phyloP scores from a whole-genome alignment of 2,329 filamentous ascomycete genomes.

The Lachnellula subtilissima region DNA sequence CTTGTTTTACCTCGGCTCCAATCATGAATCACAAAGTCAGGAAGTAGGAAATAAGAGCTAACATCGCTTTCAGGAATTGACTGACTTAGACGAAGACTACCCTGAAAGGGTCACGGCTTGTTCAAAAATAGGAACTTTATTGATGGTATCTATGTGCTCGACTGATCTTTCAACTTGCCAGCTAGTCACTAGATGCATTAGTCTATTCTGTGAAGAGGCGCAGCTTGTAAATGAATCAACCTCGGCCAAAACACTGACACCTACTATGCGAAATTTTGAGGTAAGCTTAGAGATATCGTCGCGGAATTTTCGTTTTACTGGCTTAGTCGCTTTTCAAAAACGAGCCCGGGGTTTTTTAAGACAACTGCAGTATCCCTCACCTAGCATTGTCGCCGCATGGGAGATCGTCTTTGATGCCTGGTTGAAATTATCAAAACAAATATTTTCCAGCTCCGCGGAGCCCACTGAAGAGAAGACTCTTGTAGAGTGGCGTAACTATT shows the following conservation, averaged over 20 bases:
- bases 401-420: slow-evolving; percentile 61
- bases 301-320: slow-evolving; percentile 60
- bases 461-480: slow-evolving; percentile 51
- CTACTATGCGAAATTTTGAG: slow-evolving; percentile 55
- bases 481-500: slow-evolving; percentile 64
- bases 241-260: slow-evolving; percentile 45
- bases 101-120: slow-evolving; percentile 49
- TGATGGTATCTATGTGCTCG: slow-evolving; percentile 61
- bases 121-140: slow-evolving; percentile 55
- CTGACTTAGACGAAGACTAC: slow-evolving; percentile 49
- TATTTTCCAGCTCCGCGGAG: slow-evolving; percentile 49
- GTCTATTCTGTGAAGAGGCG: slow-evolving; percentile 58
- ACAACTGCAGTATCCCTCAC: slow-evolving; percentile 56
- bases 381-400: slow-evolving; percentile 65
- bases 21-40: background rate
- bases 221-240: slow-evolving; percentile 47
- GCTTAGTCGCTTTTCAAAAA: slow-evolving; percentile 66
- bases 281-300: slow-evolving; percentile 60
- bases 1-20: background rate
- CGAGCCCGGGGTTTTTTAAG: slow-evolving; percentile 55
- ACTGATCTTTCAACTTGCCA: slow-evolving; percentile 62
- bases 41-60: background rate
- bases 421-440: slow-evolving; percentile 59
- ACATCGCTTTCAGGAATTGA: slow-evolving; percentile 43
- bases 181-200: slow-evolving; percentile 57